Conservation (phyloP, 345 rosid species). For the Sonneratia caseolaris region DNA sequence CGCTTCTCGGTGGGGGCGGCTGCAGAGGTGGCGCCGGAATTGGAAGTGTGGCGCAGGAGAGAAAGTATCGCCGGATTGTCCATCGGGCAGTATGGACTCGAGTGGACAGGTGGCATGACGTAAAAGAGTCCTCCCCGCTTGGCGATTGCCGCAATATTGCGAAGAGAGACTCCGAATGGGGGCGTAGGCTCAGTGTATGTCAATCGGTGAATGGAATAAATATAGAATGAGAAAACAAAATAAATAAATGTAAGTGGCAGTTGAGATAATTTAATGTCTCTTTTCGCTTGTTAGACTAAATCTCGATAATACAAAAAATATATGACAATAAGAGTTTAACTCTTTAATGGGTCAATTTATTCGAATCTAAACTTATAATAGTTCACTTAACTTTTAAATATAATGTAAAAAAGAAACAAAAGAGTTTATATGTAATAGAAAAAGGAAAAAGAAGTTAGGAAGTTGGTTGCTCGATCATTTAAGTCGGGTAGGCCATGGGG, state of each 20-base stretch:
- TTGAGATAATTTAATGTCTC: too few relatives aligned
- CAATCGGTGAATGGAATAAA: background rate
- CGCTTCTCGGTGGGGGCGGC: slow-evolving; percentile 26
- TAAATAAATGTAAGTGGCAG: too few relatives aligned
- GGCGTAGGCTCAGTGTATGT: background rate
- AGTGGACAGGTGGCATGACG: slow-evolving; percentile 60
- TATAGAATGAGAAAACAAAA: background rate
- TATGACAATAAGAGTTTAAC: too few relatives aligned
- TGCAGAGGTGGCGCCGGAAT: slow-evolving; percentile 15
- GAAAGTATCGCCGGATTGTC: slow-evolving; percentile 67
- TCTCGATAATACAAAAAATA: too few relatives aligned
- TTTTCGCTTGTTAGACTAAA: too few relatives aligned
- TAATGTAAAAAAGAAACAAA: too few relatives aligned
- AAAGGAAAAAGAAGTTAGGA: slow-evolving; percentile 4
- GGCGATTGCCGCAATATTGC: background rate
- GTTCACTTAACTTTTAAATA: too few relatives aligned
- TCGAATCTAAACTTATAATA: too few relatives aligned
- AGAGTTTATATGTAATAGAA: background rate
- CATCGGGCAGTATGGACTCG: slow-evolving; percentile 65
- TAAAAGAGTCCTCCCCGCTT: background rate
- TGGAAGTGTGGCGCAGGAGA: slow-evolving; percentile 43
- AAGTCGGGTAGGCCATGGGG: too few relatives aligned
- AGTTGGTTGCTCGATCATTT: background rate
- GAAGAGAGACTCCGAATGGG: background rate
- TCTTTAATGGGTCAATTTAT: too few relatives aligned